Evolutionary conservation across 345 rosid species (phyloP).

Genomic region (Physaria fendleri): DNA sequence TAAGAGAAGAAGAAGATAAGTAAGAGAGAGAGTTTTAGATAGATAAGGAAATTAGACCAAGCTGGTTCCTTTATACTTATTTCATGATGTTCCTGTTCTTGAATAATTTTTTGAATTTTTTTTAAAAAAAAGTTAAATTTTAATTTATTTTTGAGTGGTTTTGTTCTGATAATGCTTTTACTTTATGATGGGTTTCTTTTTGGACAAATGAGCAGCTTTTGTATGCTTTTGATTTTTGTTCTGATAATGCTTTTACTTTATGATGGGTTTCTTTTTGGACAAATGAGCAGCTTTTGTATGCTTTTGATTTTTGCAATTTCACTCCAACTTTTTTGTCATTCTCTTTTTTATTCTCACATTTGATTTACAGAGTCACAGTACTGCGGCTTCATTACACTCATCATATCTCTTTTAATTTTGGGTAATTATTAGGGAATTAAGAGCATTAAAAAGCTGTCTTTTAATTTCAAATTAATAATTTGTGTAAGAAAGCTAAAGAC

Average conservation of each 20-base stretch:
- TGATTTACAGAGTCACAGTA: conserved; percentile 25
- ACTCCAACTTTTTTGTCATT: conserved; percentile 27
- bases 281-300: conserved; percentile 36
- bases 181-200: conserved; percentile 37
- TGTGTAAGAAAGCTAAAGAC: not conserved
- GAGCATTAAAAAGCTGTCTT: conserved; percentile 16
- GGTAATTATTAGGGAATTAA: conserved; percentile 33
- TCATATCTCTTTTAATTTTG: conserved; percentile 23
- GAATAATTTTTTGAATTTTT: conserved; percentile 15
- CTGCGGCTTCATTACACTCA: conserved; percentile 32
- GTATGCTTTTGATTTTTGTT: conserved; percentile 34
- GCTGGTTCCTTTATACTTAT: conserved; percentile 34
- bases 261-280: conserved; percentile 38
- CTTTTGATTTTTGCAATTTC: conserved; percentile 35
- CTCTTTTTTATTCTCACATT: not conserved
- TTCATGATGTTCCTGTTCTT: conserved; percentile 27
- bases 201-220: conserved; percentile 38
- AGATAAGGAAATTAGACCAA: conserved; percentile 29
- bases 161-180: conserved; percentile 33
- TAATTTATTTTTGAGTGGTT: not conserved
- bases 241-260: conserved; percentile 33
- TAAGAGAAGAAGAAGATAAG: conserved; percentile 4
- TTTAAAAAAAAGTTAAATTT: not conserved
- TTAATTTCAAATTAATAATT: not conserved
- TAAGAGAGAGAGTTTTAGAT: conserved; percentile 31